phyloP scores from a whole-genome alignment of 192 early-diverging fungal species.

The Pilobolus umbonatus region DNA sequence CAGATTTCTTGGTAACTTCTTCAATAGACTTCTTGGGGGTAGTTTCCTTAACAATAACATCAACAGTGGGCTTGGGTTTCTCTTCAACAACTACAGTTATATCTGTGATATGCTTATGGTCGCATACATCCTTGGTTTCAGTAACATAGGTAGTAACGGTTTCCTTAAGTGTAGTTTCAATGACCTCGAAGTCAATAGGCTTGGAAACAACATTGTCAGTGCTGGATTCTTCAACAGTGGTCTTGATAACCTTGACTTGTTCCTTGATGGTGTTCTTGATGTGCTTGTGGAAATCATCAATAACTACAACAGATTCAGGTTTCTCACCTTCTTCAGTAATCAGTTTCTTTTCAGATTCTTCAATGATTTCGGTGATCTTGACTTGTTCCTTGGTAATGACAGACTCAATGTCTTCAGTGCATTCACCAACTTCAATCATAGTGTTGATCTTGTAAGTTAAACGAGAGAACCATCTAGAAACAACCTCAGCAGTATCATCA shows the following conservation, averaged over 20 bases:
- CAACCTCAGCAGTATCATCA: background rate
- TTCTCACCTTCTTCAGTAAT: background rate
- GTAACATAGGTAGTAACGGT: background rate
- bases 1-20: background rate
- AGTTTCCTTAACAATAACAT: background rate
- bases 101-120: background rate
- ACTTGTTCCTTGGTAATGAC: slow-evolving; percentile 1
- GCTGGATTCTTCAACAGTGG: background rate
- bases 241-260: slow-evolving; percentile 4
- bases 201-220: slow-evolving; percentile 1
- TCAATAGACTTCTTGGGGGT: background rate
- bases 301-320: background rate
- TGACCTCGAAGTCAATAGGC: background rate
- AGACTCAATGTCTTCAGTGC: slow-evolving; percentile 2
- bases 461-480: slow-evolving; percentile 2
- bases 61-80: slow-evolving; percentile 1
- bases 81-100: background rate
- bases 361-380: background rate
- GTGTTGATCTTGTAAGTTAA: background rate
- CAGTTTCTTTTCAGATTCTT: background rate
- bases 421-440: background rate
- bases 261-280: background rate
- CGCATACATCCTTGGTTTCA: slow-evolving; percentile 1
- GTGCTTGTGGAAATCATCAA: background rate
- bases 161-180: background rate